Percentiles rank a stretch among this genome's conserved stretches.
Evolutionary conservation across 2,329 filamentous ascomycete genomes (phyloP).

Genomic region (Alternaria incomplexa): DNA sequence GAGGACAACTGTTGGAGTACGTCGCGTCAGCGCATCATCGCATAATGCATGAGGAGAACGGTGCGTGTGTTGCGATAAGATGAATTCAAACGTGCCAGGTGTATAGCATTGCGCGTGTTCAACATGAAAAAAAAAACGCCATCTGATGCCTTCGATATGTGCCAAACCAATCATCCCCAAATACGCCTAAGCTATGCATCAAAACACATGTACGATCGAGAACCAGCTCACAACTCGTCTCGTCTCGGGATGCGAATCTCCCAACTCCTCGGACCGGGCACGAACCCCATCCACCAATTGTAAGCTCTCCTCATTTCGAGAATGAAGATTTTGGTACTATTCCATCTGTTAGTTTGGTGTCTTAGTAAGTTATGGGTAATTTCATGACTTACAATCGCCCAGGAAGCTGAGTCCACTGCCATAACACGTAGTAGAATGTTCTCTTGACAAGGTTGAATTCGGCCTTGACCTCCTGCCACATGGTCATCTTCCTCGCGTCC

Average conservation of each 20-base stretch:
- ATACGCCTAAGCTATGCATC: constrained; percentile 23
- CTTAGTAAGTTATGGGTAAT: no score
- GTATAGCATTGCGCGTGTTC: not conserved
- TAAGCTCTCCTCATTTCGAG: constrained; percentile 63
- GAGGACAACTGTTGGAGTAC: not conserved
- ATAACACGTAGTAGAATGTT: constrained; percentile 70
- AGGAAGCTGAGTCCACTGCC: constrained; percentile 73
- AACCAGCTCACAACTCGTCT: constrained; percentile 33
- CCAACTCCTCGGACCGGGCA: constrained; percentile 64
- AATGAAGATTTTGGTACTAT: constrained; percentile 59
- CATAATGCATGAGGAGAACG: not conserved
- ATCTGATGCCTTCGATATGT: not conserved
- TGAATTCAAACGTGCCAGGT: not conserved
- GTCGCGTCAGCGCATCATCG: not conserved
- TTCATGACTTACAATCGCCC: constrained; percentile 66
- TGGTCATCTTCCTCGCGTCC: constrained; percentile 50
- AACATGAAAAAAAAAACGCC: not conserved
- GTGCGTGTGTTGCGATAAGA: not conserved
- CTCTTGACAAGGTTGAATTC: constrained; percentile 70
- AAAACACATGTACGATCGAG: not conserved
- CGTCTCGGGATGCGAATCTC: constrained; percentile 49
- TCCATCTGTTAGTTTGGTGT: constrained; percentile 8
- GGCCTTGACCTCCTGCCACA: constrained; percentile 64
- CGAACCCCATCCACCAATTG: constrained; percentile 68
- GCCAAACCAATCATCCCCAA: not conserved